These are phyloP conservation scores for Ogataea degrootiae DNA, from an alignment of 805 yeast genomes.

Conservation along the genomic window DNA sequence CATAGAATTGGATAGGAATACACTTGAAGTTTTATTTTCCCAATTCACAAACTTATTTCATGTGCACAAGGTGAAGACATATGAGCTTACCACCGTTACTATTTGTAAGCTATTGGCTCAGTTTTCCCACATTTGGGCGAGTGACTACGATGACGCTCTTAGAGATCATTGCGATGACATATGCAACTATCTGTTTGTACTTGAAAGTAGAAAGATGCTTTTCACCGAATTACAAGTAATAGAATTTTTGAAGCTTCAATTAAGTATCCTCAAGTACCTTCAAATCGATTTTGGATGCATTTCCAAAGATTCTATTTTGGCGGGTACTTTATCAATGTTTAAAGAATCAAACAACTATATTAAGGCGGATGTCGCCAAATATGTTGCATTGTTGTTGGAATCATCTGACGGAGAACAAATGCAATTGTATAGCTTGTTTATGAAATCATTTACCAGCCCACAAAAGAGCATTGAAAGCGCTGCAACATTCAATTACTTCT, in stretches of 20 bases:
- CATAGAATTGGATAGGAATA: not conserved
- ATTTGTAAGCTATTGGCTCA: constrained; percentile 29
- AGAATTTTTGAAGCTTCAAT: constrained; percentile 30
- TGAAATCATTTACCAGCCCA: constrained; percentile 30
- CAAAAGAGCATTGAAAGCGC: constrained; percentile 35
- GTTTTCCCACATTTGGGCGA: constrained; percentile 27
- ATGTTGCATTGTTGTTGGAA: constrained; percentile 8
- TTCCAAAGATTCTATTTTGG: not conserved
- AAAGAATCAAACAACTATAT: constrained; percentile 17
- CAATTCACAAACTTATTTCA: constrained; percentile 13
- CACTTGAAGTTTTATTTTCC: constrained; percentile 10
- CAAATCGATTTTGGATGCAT: not conserved
- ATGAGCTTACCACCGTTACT: constrained; percentile 34
- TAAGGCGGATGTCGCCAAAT: constrained; percentile 18
- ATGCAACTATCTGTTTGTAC: constrained; percentile 37
- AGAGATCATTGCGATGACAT: constrained; percentile 44
- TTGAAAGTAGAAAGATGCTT: constrained; percentile 38
- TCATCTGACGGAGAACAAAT: constrained; percentile 12
- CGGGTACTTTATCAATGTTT: constrained; percentile 2
- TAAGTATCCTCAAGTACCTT: constrained; percentile 25
- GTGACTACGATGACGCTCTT: constrained; percentile 19
- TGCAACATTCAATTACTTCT: constrained; percentile 35
- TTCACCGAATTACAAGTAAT: constrained; percentile 32
- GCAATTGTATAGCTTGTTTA: constrained; percentile 29
- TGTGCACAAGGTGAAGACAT: constrained; percentile 29